Base-by-base conservation (phyloP, 495 filamentous ascomycete species). In the Aspergillus wentii region DNA sequence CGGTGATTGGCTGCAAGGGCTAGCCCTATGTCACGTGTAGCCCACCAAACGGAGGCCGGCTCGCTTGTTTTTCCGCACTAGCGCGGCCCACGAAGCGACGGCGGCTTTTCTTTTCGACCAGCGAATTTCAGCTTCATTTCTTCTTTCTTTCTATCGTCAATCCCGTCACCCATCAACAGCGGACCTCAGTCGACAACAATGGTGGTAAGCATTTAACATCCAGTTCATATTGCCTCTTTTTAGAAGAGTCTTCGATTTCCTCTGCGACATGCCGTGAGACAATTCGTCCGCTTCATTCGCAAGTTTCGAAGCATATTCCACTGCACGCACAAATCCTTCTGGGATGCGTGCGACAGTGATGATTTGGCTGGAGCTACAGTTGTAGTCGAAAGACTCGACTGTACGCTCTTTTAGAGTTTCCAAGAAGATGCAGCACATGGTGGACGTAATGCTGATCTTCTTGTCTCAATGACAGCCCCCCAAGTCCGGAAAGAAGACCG, bases 401-500 rank as follows among this genome's bases (percentile, higher is more conserved):
- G 59, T 63, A 66, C 70, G 74, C 83, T 88, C 85, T 82, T n/a
- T 68, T 95, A 95, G 88, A 94, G 88, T 88, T n/a, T 81, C 71
- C 85, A 79, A 76, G 78, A 85, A 86, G 83, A 85, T 78, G 57
- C 63, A 69, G 69, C 74, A 76, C 62, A 75, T 80, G 72, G 84
- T 85, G 83, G 75, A 82, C 75, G 65, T 72, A 71, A 79, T 78
- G 82, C 86, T 94, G 84, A 94, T 88, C 80, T 91, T 89, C 83
- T 90, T 82, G 89, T 83, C 94, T 98, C 92, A 90, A 98, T 98
- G 94, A 95, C 75, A 97, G 94, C 89, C 94, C 84, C 85, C 86
- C 54, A 96, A 91, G 78, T 69, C 83, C 71, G 87, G 87, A 76
- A 95, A 92, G 83, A 94, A 91, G 74, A 76, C 84, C 72, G 90